Conservation (phyloP, 257 asterid genomes). For the Fraxinus pennsylvanica region DNA sequence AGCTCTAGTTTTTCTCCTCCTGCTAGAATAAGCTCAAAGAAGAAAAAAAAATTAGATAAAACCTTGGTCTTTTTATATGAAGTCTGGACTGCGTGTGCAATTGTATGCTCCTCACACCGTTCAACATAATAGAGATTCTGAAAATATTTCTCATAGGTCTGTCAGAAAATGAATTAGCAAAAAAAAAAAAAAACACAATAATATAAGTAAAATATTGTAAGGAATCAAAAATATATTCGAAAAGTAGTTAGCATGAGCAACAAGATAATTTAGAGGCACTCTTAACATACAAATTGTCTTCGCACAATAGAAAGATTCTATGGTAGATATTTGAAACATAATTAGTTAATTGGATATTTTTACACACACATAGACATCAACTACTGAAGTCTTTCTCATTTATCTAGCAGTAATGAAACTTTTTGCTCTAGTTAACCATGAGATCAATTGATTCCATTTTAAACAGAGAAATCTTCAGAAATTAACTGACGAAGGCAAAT, state of each 20-base stretch:
- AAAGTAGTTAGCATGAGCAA: background rate
- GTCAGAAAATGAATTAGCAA: too few species aligned
- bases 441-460: conserved; percentile 1
- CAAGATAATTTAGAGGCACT: background rate
- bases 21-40: conserved; percentile 13
- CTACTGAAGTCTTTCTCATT: background rate
- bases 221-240: too few species aligned
- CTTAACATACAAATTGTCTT: conserved; percentile 1
- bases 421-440: background rate
- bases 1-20: background rate
- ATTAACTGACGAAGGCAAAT: background rate
- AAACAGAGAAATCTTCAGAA: background rate
- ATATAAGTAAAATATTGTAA: too few species aligned
- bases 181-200: too few species aligned
- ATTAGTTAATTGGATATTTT: background rate
- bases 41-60: conserved; percentile 1
- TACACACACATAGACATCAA: background rate
- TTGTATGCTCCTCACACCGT: too few species aligned
- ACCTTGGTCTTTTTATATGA: conserved; percentile 53
- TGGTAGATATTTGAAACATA: conserved; percentile 13
- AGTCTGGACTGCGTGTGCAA: too few species aligned
- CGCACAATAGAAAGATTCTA: background rate
- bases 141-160: too few species aligned
- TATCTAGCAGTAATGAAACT: background rate
- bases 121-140: too few species aligned